A percentile compares a stretch with the other conserved stretches of the same genome.
Evolutionary conservation across 2,329 filamentous ascomycete species (phyloP).

Genomic region (Cytospora chrysosperma): DNA sequence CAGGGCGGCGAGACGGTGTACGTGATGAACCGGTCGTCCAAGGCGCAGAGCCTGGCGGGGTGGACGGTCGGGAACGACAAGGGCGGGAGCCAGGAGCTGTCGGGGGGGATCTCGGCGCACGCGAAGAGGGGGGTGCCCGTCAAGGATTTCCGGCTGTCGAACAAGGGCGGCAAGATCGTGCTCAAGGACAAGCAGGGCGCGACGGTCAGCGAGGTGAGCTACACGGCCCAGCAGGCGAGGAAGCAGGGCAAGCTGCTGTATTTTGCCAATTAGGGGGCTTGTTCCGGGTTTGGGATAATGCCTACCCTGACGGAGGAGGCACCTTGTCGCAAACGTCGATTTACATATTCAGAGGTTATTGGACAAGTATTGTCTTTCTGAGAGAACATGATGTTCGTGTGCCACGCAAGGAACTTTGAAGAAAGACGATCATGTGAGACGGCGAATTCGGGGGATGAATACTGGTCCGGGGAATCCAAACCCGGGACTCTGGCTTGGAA

Average conservation of each 20-base stretch:
- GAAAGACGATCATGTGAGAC: no score
- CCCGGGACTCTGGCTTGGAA: no score
- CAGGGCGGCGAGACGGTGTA: constrained; percentile 26
- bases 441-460: no score
- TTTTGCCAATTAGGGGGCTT: constrained; percentile 17
- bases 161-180: constrained; percentile 26
- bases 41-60: constrained; percentile 18
- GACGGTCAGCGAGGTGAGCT: constrained; percentile 25
- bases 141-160: constrained; percentile 19
- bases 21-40: constrained; percentile 21
- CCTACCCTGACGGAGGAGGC: no score
- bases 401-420: no score
- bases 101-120: constrained; percentile 5
- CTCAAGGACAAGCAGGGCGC: constrained; percentile 23
- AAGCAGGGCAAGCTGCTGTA: constrained; percentile 25
- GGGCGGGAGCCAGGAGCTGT: constrained; percentile 19
- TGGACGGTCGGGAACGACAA: constrained; percentile 27
- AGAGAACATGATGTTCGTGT: no score
- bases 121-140: constrained; percentile 6
- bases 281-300: no score
- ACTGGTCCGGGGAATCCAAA: no score
- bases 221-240: constrained; percentile 25
- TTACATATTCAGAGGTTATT: no score
- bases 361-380: no score
- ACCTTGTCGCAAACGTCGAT: no score